Base-by-base conservation (phyloP, 176 grass and related monocot species). In the Olyra latifolia region DNA sequence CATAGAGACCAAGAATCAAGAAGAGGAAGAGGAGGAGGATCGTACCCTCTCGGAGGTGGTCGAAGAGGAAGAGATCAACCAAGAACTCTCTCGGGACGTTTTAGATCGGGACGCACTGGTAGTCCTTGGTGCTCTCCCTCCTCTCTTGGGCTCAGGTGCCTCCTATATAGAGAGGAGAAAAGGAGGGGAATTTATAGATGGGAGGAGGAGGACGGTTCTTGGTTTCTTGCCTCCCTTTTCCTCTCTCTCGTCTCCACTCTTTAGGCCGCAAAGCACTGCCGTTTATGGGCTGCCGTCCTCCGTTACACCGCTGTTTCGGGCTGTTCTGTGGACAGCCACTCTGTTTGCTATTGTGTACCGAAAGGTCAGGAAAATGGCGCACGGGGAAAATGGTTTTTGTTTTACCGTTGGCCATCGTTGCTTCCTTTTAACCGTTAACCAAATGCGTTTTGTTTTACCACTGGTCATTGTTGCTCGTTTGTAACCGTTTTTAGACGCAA, bases 1-100 rank as follows among this genome's bases (percentile, higher is more conserved):
- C 49, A 74, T 19, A 61, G 56, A 74, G 48, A 83, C 23, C 6
- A 69, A 8, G 60, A 49, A 71, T 40, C 56, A 17, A 28, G 32
- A 19, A 14, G 10, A 14, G 28, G 38, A 15, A 1, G 13, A 8
- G 3, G 6, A 16, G 12, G 54, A 20, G 41, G 44, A 0, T 20
- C 65, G 14, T 81, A 89, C 82, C 82, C 46, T 89, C 1, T 89
- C 1, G 63, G 82, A 85, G 87, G 87, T 19, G 77, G 77, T 81
- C 10, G 65, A 82, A 55, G 88, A 82, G 78, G 88, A 86, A 78
- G 88, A 89, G 59, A 72, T 82, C 72, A 72, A 78, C 82, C 88
- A 86, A 89, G 83, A 89, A 82, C 78, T 81, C 66, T 8, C 41
- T 40, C 78, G 8, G 29, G 27, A 79, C 53, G 77, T 48, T 82